Base-by-base conservation (phyloP, 2,329 filamentous ascomycete genomes). In the Phyllosticta citriasiana region DNA sequence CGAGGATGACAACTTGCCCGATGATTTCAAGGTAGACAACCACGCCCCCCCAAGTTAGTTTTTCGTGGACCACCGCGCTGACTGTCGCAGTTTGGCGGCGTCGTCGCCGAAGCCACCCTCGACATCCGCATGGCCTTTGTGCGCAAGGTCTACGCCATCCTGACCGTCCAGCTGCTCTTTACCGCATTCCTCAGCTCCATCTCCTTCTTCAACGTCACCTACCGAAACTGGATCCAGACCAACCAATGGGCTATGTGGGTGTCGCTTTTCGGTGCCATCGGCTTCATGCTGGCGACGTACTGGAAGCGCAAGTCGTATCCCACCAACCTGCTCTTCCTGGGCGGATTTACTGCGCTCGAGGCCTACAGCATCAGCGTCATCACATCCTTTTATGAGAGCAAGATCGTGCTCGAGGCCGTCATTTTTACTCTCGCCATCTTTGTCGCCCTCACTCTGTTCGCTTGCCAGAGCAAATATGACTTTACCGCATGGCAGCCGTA, bases 401-500 rank as follows among this genome's bases (percentile, higher is more conserved):
- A 80, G 57, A 87, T 97, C 70, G 94, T 99, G 24, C 82, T 99
- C 55, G 88, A 96, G 76, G 94, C 94, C 16, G 87, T 96, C 35
- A 77, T 96, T 66, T 85, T 99, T 62, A 99, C 94, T 1, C 74
- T 85, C 9, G 84, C 79, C 58, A 84, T 87, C 67, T 87, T 87
- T 69, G 75, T 86, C 54, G 82, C 80, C 30, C 73, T 87, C 62
- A 86, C 83, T 2, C 76, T 92, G 53, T 97, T 99, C 74, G 94
- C 94, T 57, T 96, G 92, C 83, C 94, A 99, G 80, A 89, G 89
- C 66, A 96, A 95, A 75, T 99, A 99, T 73, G 94, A 99, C 79
- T 99, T 99, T 74, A 97, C 93, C 1, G 88, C 85, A 65, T 99
- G 94, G 93, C 89, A 93, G 80, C 93, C 94, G 19, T 97, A 97